These are phyloP conservation scores for Acorus gramineus DNA, from an alignment of 106 monocot species.

Conservation along the genomic window DNA sequence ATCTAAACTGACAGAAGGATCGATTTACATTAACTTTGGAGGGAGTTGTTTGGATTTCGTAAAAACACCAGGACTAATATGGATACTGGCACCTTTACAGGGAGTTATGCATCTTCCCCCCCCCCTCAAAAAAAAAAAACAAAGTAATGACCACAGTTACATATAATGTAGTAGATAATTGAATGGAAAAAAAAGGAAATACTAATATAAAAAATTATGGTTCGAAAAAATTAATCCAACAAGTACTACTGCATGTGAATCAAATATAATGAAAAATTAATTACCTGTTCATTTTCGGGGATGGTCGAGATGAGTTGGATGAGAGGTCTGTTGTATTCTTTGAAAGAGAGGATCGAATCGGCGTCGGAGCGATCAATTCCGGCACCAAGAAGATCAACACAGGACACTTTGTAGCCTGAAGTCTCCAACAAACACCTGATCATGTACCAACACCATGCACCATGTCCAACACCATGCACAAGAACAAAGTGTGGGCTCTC, in stretches of 20 bases:
- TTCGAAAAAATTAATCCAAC: background rate
- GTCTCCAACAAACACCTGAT: constrained; percentile 4
- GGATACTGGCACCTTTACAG: too few relatives aligned
- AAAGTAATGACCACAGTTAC: too few relatives aligned
- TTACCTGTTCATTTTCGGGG: constrained; percentile 24
- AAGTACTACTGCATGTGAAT: background rate
- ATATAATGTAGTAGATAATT: too few relatives aligned
- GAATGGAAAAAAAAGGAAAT: too few relatives aligned
- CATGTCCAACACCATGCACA: constrained; percentile 12
- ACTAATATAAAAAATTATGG: too few relatives aligned
- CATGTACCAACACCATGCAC: constrained; percentile 15
- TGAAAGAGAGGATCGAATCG: background rate
- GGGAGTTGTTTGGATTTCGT: too few relatives aligned
- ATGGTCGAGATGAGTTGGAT: constrained; percentile 25
- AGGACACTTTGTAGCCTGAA: constrained; percentile 3
- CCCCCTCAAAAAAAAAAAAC: too few relatives aligned
- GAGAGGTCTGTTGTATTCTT: constrained; percentile 27
- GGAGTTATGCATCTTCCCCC: too few relatives aligned
- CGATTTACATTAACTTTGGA: too few relatives aligned
- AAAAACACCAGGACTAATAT: too few relatives aligned
- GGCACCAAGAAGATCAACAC: constrained; percentile 3
- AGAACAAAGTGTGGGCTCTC: constrained; percentile 3
- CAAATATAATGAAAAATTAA: too few relatives aligned
- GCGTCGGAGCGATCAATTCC: constrained; percentile 7
- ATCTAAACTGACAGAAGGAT: too few relatives aligned